Percentiles rank a stretch among this genome's conserved stretches.
These are phyloP conservation scores for Hanseniaspora uvarum DNA, from an alignment of 1,139 yeast species.

Conservation along the genomic window DNA sequence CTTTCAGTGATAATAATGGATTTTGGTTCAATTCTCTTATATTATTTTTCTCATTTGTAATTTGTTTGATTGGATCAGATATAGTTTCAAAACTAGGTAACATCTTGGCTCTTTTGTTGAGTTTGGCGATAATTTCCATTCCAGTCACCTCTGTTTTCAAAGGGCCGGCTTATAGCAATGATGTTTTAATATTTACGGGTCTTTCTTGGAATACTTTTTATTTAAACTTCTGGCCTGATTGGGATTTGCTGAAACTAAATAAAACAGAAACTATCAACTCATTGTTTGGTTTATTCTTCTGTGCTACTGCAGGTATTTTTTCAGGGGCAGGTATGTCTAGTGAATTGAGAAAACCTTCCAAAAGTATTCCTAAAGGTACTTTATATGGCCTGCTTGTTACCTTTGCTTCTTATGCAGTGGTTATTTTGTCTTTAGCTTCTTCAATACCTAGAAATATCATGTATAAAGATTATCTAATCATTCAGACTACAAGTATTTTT, in stretches of 20 bases:
- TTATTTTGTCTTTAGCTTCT: constrained; percentile 67
- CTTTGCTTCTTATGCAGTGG: constrained; percentile 60
- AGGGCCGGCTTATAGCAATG: constrained; percentile 42
- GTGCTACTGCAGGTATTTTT: constrained; percentile 95
- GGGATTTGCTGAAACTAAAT: constrained; percentile 68
- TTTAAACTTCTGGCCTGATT: constrained; percentile 62
- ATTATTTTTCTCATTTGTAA: constrained; percentile 59
- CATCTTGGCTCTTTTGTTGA: constrained; percentile 55
- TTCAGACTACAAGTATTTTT: constrained; percentile 67
- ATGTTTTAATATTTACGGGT: constrained; percentile 56
- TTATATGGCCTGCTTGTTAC: constrained; percentile 69
- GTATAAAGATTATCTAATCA: constrained; percentile 66
- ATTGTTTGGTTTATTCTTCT: constrained; percentile 88
- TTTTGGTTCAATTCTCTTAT: constrained; percentile 51
- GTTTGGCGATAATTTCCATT: constrained; percentile 66
- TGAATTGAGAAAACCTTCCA: constrained; percentile 75
- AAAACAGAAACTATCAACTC: constrained; percentile 67
- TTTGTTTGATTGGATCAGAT: constrained; percentile 74
- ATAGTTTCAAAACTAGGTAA: constrained; percentile 79
- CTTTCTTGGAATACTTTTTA: constrained; percentile 54
- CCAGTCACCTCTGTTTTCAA: constrained; percentile 67
- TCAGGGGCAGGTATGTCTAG: constrained; percentile 99
- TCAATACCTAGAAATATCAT: constrained; percentile 71
- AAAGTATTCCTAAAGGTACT: constrained; percentile 84
- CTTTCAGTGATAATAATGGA: neutral